Percentiles rank a stretch among this genome's conserved stretches.
Conservation (phyloP, 805 yeast species). For the Starmerella tilneyi region DNA sequence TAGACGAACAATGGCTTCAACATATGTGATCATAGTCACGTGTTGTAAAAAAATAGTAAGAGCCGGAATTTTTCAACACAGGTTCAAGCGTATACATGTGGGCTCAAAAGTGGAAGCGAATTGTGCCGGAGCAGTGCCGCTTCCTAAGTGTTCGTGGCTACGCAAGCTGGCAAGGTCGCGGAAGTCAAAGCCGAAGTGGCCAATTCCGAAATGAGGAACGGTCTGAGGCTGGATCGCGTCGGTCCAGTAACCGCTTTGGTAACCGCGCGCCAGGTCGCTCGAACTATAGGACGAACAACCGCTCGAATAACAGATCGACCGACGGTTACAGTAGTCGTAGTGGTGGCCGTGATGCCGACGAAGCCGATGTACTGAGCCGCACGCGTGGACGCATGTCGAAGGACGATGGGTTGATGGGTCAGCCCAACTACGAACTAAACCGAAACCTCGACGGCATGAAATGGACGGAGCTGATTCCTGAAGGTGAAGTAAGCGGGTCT, state of each 20-base stretch:
- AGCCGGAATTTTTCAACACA: no score
- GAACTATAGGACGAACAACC: neutral
- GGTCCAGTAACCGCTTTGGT: no score
- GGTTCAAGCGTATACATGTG: no score
- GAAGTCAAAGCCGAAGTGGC: no score
- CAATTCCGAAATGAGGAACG: no score
- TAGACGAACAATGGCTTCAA: no score
- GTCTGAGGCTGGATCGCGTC: no score
- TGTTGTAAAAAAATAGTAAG: no score
- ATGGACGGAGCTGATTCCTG: conserved; percentile 26
- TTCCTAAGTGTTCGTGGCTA: neutral
- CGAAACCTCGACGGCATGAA: conserved; percentile 21
- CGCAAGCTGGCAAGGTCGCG: neutral
- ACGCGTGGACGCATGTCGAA: conserved; percentile 7
- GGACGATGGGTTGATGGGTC: conserved; percentile 30
- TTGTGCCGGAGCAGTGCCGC: neutral
- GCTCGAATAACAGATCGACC: no score
- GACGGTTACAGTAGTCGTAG: no score
- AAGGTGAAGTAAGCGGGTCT: conserved; percentile 1
- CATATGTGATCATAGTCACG: no score
- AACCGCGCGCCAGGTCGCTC: no score
- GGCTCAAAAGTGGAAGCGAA: neutral
- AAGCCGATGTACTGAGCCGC: conserved; percentile 17
- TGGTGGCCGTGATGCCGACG: conserved; percentile 8
- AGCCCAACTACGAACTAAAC: conserved; percentile 27